Conservation (phyloP, 352 stramenopile species). For the Chrysophaeum taylorii region DNA sequence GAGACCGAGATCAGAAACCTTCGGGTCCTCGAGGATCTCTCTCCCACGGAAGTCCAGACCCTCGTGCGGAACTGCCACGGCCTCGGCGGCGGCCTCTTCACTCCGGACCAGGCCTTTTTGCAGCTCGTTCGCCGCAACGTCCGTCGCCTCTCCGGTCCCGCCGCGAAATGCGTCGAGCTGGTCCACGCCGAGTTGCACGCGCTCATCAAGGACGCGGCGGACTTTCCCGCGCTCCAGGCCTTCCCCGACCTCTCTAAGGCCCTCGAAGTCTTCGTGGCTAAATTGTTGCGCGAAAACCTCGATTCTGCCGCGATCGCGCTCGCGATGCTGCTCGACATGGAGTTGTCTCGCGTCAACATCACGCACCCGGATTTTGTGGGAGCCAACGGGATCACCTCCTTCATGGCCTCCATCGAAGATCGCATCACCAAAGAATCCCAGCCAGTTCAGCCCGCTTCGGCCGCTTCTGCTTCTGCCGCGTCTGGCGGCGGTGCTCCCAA, state of each 20-base stretch:
- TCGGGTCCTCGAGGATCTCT: slow-evolving; percentile 90
- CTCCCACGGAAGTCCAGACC: slow-evolving; percentile 95
- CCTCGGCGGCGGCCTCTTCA: slow-evolving; percentile 84
- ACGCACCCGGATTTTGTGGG: slow-evolving; percentile 99
- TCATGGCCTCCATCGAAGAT: slow-evolving; percentile 86
- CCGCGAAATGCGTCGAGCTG: slow-evolving; percentile 92
- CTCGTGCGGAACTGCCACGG: slow-evolving; percentile 96
- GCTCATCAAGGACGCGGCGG: slow-evolving; percentile 63
- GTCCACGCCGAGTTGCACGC: slow-evolving; percentile 88
- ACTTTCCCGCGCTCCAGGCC: slow-evolving; percentile 78
- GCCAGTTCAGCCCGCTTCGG: slow-evolving; percentile 19
- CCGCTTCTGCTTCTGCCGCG: slow-evolving; percentile 10
- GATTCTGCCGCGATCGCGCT: slow-evolving; percentile 84
- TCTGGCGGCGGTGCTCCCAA: not conserved
- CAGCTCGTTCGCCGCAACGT: slow-evolving; percentile 94
- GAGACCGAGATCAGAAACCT: slow-evolving; percentile 57
- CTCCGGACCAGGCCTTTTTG: slow-evolving; percentile 97
- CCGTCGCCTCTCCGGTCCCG: slow-evolving; percentile 77
- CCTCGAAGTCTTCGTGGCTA: slow-evolving; percentile 81
- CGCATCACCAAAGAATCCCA: slow-evolving; percentile 68
- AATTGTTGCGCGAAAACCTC: slow-evolving; percentile 46
- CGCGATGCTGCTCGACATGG: slow-evolving; percentile 93
- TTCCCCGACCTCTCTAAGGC: slow-evolving; percentile 87
- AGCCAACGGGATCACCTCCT: slow-evolving; percentile 79
- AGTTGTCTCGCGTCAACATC: slow-evolving; percentile 98